Base-by-base conservation (phyloP, 1,284 basidiomycete genomes). In the Sanghuangporus sanghuang region DNA sequence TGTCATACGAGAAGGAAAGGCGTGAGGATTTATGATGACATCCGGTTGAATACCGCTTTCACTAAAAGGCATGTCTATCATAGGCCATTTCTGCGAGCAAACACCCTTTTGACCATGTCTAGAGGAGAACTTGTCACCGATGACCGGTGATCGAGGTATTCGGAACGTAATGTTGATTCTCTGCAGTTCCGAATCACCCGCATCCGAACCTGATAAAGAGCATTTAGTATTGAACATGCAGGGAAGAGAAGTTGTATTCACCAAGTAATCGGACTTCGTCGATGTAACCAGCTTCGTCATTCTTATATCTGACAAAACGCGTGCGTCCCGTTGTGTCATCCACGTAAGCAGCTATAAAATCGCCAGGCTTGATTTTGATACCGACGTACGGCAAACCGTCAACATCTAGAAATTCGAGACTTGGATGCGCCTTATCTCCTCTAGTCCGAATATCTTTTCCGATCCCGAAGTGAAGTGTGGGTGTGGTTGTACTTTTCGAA, bases 21-120 rank as follows among this genome's bases (percentile, higher is more conserved):
- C 97, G 75, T 99, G 97, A 39, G 97, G 97, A 77, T 99, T 99
- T 81, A 99, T 99, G 75, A 99, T 99, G 61, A 99, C 89, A 75
- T 99, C 97, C 1, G 97, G 97, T 76, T 98, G 96, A 85, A 99
- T 96, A 12, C 97, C 97, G 68, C 93, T 96, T 79, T 99, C 97
- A 68, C 88, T 90, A 81, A 99, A 99, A 7, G 97, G 97, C 97
- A 99, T 98, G 75, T 99, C 97, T 69, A 98, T 81, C 39, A 90
- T 86, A 2, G 97, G 96, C 94, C 96, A 99, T 77, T 98, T 98
- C 73, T 99, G 97, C 62, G 96, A 98, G 75, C 96, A 98, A 50
- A 99, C 96, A 83, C 97, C 97, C 77, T 99, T 99, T 77, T 99
- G 97, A 50, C 97, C 97, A 75, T 99, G 97, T 58, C 97, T 87